Percentiles rank a stretch among this genome's conserved stretches.
Evolutionary conservation across 2,329 filamentous ascomycete species (phyloP).

Genomic region (Colletotrichum limetticola): DNA sequence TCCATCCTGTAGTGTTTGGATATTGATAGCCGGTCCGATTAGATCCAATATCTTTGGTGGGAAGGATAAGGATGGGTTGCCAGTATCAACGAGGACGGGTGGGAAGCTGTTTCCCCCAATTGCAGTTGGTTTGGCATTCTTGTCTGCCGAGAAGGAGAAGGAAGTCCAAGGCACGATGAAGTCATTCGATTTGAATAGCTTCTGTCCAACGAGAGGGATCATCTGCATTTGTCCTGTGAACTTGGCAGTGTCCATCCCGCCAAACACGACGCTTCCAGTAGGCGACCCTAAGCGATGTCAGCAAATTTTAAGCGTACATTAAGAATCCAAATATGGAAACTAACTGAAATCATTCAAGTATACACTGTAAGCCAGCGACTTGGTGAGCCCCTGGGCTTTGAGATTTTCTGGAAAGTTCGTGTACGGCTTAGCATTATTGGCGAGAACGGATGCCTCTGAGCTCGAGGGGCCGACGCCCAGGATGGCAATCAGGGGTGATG

Average conservation of each 20-base stretch:
- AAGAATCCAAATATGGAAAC: background rate
- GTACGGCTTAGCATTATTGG: background rate
- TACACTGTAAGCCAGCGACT: background rate
- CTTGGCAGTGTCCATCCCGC: background rate
- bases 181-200: background rate
- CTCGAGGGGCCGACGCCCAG: slow-evolving; percentile 6
- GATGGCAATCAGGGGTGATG: slow-evolving; percentile 6
- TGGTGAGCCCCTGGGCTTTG: background rate
- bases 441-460: background rate
- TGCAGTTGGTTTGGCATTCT: background rate
- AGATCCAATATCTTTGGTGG: background rate
- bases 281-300: background rate
- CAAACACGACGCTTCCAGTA: background rate
- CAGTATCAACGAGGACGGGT: background rate
- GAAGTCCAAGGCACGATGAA: background rate
- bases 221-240: background rate
- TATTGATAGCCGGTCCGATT: background rate
- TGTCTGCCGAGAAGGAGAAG: background rate
- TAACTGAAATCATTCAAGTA: background rate
- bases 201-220: background rate
- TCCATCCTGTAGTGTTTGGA: background rate
- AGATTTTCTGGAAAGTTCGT: background rate
- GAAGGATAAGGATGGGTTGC: background rate
- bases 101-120: background rate
- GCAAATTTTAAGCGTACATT: background rate